A percentile compares a stretch with the other conserved stretches of the same genome.
These are phyloP conservation scores for Zarea fungicola DNA, from an alignment of 2,329 filamentous ascomycete genomes.

Conservation along the genomic window DNA sequence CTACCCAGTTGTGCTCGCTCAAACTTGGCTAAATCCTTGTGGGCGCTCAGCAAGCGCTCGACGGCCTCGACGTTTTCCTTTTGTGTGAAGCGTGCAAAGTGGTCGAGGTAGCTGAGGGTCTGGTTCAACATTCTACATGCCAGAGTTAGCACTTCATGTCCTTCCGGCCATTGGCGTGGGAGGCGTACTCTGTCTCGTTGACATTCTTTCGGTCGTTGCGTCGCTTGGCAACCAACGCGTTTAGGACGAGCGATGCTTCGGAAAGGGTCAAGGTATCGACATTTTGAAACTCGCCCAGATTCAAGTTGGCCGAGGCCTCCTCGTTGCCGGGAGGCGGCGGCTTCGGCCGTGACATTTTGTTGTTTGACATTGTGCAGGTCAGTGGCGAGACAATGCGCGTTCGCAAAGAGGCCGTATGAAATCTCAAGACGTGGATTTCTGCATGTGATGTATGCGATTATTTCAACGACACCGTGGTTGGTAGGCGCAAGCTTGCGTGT, in stretches of 20 bases:
- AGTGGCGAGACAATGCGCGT: neutral
- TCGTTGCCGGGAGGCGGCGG: conserved; percentile 72
- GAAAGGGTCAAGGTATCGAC: conserved; percentile 89
- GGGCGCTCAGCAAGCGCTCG: conserved; percentile 74
- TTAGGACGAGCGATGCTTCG: conserved; percentile 87
- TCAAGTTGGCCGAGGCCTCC: conserved; percentile 74
- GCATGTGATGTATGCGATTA: neutral
- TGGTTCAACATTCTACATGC: conserved; percentile 68
- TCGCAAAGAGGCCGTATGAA: neutral
- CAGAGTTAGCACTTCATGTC: conserved; percentile 6
- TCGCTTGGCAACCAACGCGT: conserved; percentile 78
- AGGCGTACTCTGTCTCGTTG: conserved; percentile 73
- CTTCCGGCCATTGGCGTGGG: neutral
- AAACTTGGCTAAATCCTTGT: conserved; percentile 80
- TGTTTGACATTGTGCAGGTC: conserved; percentile 29
- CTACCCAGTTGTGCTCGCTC: conserved; percentile 89
- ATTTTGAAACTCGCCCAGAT: conserved; percentile 88
- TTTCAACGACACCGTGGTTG: conserved; percentile 3
- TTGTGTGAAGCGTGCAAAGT: conserved; percentile 93
- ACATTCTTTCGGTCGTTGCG: conserved; percentile 74
- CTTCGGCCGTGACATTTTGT: conserved; percentile 60
- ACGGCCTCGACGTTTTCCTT: conserved; percentile 95
- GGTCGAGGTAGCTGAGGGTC: conserved; percentile 87
- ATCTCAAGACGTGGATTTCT: neutral
- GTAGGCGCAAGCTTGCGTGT: conserved; percentile 8